Conservation (phyloP, 257 asterid genomes). For the Handroanthus guayacan region DNA sequence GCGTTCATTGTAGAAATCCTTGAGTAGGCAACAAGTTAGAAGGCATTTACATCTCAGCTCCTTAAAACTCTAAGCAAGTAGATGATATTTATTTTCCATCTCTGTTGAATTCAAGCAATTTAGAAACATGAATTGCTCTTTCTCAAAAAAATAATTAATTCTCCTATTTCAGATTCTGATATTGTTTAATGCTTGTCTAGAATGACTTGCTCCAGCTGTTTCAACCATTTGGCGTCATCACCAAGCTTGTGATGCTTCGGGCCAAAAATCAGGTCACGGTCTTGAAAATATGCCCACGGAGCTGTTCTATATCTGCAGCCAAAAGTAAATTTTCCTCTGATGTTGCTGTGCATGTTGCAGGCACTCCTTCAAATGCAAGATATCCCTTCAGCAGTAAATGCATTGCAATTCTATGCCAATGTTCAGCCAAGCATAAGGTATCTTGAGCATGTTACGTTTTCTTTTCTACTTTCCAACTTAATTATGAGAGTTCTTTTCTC, state of each 20-base stretch:
- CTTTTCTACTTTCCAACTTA: constrained; percentile 24
- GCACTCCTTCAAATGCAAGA: constrained; percentile 99
- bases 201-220: constrained; percentile 96
- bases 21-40: not conserved
- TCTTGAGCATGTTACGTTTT: not conserved
- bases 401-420: constrained; percentile 80
- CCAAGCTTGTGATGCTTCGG: constrained; percentile 97
- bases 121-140: constrained; percentile 7
- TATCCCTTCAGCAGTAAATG: constrained; percentile 84
- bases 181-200: constrained; percentile 48
- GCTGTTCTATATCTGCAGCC: constrained; percentile 31
- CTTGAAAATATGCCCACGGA: constrained; percentile 23
- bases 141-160: not conserved
- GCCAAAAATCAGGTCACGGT: constrained; percentile 90
- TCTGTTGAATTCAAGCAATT: not conserved
- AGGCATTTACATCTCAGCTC: not conserved
- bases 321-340: constrained; percentile 25
- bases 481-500: constrained; percentile 22
- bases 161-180: constrained; percentile 14
- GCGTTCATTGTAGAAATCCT: not conserved
- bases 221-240: constrained; percentile 94
- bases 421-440: constrained; percentile 96
- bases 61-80: constrained; percentile 8
- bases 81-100: not conserved
- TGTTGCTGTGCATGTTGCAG: constrained; percentile 46